These are phyloP conservation scores for Reticulascus tulasneorum DNA, from an alignment of 2,329 filamentous ascomycete genomes.

Conservation along the genomic window DNA sequence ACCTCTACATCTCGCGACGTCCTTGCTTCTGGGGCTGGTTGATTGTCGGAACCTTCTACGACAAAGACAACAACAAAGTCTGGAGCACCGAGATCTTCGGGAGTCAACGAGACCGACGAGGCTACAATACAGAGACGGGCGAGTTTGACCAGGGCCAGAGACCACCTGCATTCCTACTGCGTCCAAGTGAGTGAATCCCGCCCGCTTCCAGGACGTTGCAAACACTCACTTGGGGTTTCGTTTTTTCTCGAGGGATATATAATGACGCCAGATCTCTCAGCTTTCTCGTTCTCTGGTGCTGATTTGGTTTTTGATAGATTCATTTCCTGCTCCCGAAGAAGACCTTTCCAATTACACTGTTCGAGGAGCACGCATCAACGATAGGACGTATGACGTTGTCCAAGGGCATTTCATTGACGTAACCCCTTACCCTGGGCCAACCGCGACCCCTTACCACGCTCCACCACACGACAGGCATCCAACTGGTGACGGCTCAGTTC, in stretches of 20 bases:
- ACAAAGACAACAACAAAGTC: conserved; percentile 32
- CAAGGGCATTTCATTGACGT: no score
- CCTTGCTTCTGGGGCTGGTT: conserved; percentile 41
- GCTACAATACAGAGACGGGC: not conserved
- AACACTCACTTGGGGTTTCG: no score
- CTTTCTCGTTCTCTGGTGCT: not conserved
- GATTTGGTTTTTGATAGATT: not conserved
- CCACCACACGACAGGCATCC: conserved; percentile 18
- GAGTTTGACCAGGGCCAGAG: conserved; percentile 3
- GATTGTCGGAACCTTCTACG: conserved; percentile 43
- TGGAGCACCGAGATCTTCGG: conserved; percentile 44
- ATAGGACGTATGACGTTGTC: no score
- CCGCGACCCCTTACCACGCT: no score
- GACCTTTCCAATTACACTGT: not conserved
- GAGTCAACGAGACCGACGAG: conserved; percentile 2
- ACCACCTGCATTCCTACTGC: not conserved
- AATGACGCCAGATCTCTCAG: not conserved
- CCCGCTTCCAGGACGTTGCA: no score
- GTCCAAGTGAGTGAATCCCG: not conserved
- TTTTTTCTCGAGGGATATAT: no score
- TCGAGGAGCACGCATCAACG: not conserved
- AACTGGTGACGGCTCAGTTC: conserved; percentile 22
- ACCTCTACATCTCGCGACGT: conserved; percentile 27
- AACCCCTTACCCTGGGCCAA: no score
- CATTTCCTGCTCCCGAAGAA: not conserved